Percentiles rank a stretch among this genome's conserved stretches.
These are phyloP conservation scores for Penicillium taxi DNA, from an alignment of 495 filamentous ascomycete genomes.

Conservation along the genomic window DNA sequence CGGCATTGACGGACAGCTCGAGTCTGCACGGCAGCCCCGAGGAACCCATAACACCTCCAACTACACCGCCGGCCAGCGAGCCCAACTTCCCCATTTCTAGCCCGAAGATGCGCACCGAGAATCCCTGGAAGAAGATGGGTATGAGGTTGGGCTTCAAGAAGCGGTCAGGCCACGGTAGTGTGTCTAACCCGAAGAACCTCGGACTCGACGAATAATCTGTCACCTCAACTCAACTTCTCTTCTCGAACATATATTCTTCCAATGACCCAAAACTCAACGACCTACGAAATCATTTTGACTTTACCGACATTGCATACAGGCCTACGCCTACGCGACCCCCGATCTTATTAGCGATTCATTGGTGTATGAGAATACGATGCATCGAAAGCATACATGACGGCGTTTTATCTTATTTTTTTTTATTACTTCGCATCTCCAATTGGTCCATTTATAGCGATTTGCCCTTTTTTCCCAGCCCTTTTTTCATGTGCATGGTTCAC, in stretches of 20 bases:
- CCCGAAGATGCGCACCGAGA: conserved; percentile 48
- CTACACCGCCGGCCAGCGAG: conserved; percentile 66
- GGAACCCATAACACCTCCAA: conserved; percentile 84
- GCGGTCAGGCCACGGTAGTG: conserved; percentile 35
- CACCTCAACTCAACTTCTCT: background rate
- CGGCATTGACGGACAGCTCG: conserved; percentile 42
- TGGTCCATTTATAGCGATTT: conserved; percentile 6
- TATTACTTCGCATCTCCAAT: conserved; percentile 1
- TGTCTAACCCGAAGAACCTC: conserved; percentile 27
- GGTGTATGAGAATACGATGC: conserved; percentile 29
- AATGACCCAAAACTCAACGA: conserved; percentile 6
- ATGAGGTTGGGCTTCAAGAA: conserved; percentile 65
- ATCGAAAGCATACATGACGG: conserved; percentile 24
- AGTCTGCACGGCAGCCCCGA: conserved; percentile 38
- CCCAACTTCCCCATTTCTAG: conserved; percentile 43
- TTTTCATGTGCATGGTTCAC: conserved; percentile 1
- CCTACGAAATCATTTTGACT: conserved; percentile 3
- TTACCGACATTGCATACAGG: conserved; percentile 12
- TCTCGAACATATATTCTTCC: conserved; percentile 2
- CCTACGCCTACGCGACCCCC: conserved; percentile 14
- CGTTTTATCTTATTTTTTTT: conserved; percentile 19
- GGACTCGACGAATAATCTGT: conserved; percentile 28
- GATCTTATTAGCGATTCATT: conserved; percentile 24
- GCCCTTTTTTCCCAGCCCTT: conserved; percentile 3
- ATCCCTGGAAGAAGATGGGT: conserved; percentile 79